Evolutionary conservation across 441 rosid species (phyloP), one percentile per base, ranked within the genome.

Genomic region (Brassica hybrid): DNA sequence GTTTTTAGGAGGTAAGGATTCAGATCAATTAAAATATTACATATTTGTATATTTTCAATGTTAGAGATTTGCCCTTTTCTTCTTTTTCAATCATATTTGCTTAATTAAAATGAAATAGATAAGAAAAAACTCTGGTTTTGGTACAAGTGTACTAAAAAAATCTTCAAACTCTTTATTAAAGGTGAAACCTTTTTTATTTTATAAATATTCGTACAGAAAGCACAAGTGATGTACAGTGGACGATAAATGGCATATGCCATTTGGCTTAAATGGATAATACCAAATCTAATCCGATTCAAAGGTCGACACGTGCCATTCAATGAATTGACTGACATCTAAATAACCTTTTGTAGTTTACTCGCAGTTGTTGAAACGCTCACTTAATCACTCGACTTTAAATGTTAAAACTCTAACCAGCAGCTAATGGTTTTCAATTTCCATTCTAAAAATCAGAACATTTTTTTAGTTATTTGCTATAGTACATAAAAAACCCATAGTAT

Each of bases 221-320:
- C 52, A 67, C 5, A 52, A 54, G 54, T 7, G 63, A 6, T 72
- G 73, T 77, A 48, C 76, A 41, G 32, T 69, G 19, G 12, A 56
- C 36, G 17, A 23, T 63, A 54, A 61, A 79, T 14, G 69, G 76
- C 73, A 73, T 76, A 81, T 72, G 77, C 75, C 69, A 66, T 63
- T 72, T 72, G 77, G 71, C 70, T 14, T 18, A 17, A 76, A 34
- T 7, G 78, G 76, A 76, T 77, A 69, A n/a, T 72, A 67, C 77
- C 80, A 60, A 71, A 69, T 17, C 17, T 1, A 0, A 56, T 63
- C 72, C 7, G 8, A 9, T 32, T 72, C 34, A 17, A 2, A 0
- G 0, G 27, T 41, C 6, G 83, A 76, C 70, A 76, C 69, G 73
- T 76, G 77, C 5, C 13, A 3, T 7, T 41, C 0, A 0, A 0